phyloP scores from a whole-genome alignment of 352 stramenopile genomes.

The Globisporangium polare region DNA sequence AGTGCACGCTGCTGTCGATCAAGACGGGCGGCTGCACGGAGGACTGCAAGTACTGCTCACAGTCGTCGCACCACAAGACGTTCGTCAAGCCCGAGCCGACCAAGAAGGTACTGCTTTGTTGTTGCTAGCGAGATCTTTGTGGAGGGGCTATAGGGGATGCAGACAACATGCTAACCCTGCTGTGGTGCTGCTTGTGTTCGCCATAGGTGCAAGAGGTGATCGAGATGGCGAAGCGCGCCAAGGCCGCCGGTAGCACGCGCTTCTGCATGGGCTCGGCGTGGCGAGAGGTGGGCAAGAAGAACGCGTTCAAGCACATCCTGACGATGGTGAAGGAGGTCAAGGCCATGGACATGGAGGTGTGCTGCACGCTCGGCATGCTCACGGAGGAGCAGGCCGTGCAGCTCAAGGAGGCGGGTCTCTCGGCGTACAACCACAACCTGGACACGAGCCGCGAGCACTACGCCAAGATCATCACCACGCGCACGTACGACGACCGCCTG shows the following conservation, averaged over 20 bases:
- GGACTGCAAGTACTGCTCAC: conserved; percentile 96
- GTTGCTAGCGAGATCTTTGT: too few species aligned
- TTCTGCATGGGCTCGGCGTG: conserved; percentile 99
- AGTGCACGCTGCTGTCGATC: conserved; percentile 97
- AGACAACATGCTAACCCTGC: too few species aligned
- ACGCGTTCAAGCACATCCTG: conserved; percentile 97
- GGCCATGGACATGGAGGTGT: conserved; percentile 92
- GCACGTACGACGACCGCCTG: conserved; percentile 96
- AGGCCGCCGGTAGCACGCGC: conserved; percentile 94
- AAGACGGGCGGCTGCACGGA: conserved; percentile 96
- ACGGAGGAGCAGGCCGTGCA: conserved; percentile 94
- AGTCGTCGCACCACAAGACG: conserved; percentile 96
- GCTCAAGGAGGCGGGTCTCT: conserved; percentile 97
- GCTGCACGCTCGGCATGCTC: conserved; percentile 97
- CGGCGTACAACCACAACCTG: conserved; percentile 98
- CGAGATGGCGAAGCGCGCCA: conserved; percentile 92
- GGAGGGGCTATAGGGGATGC: too few species aligned
- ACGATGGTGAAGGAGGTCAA: conserved; percentile 95
- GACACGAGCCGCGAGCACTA: conserved; percentile 98
- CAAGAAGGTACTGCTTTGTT: too few species aligned
- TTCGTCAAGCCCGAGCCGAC: conserved; percentile 97
- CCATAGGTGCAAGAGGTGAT: conserved; percentile 97
- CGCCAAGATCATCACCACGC: conserved; percentile 95
- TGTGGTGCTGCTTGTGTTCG: too few species aligned
- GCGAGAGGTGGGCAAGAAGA: conserved; percentile 98